These are phyloP conservation scores for Emericellopsis atlantica DNA, from an alignment of 2,329 filamentous ascomycete genomes.

Conservation along the genomic window DNA sequence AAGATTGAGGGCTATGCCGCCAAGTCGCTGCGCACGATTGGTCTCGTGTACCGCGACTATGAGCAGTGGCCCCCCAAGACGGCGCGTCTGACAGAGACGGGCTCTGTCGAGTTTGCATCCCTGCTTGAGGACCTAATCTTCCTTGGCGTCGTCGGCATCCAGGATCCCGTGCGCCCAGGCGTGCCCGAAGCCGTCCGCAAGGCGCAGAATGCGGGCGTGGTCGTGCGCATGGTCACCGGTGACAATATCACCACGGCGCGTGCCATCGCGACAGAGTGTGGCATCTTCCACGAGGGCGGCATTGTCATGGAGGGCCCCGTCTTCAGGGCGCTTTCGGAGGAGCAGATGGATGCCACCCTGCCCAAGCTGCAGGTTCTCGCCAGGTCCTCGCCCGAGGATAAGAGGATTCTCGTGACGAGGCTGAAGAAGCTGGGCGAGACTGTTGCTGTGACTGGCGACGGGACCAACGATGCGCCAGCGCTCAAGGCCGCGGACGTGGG, in stretches of 20 bases:
- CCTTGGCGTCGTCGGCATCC: conserved; percentile 57
- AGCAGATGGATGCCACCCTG: conserved; percentile 38
- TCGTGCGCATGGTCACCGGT: conserved; percentile 61
- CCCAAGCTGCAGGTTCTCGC: conserved; percentile 38
- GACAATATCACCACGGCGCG: conserved; percentile 55
- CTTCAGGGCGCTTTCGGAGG: conserved; percentile 42
- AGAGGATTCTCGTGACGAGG: conserved; percentile 39
- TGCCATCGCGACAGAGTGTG: conserved; percentile 51
- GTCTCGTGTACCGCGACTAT: conserved; percentile 62
- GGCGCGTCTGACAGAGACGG: conserved; percentile 46
- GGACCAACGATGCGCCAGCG: conserved; percentile 54
- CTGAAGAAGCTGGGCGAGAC: conserved; percentile 43
- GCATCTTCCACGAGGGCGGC: conserved; percentile 47
- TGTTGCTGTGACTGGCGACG: conserved; percentile 53
- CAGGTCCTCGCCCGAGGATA: conserved; percentile 47
- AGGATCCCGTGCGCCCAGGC: conserved; percentile 54
- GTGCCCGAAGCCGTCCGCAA: conserved; percentile 51
- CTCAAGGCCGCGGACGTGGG: conserved; percentile 54
- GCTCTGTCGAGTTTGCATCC: conserved; percentile 45
- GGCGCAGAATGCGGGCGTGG: conserved; percentile 52
- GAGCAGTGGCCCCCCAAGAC: conserved; percentile 53
- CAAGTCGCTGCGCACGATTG: conserved; percentile 64
- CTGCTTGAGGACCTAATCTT: conserved; percentile 55
- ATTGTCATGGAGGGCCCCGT: conserved; percentile 54
- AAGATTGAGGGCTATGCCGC: conserved; percentile 40